Evolutionary conservation across 2,329 filamentous ascomycete species (phyloP), one percentile per base, ranked within the genome.

Genomic region (Daldinia sp.): DNA sequence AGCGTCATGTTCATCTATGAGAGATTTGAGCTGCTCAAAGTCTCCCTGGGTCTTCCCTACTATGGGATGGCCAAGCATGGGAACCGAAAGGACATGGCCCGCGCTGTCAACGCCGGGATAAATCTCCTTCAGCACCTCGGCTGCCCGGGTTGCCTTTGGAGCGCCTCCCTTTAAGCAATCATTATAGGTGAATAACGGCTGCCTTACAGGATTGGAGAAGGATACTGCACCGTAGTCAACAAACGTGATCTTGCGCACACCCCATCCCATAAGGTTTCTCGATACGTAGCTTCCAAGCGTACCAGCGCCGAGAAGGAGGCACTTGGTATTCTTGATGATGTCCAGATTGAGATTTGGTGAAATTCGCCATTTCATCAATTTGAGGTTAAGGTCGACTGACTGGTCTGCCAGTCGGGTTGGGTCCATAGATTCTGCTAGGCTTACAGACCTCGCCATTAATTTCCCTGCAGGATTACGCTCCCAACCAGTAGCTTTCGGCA

Each of bases 341-440:
- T 98, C 94, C 9, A 99, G 87, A 77, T 98, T 88, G 44, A 99
- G 87, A 57, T 90, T 90, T 0, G 96, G 96, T 6, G 94, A 93
- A 75, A 99, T 93, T 42, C 96, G 90, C 96, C 96, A 99, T 82
- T 98, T 99, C 90, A 99, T 99, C 65, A 99, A 86, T 81, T 98
- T 98, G 67, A 98, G 85, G 76, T 99, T 99, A 65, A 99, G 86
- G 76, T 99, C 96, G 9, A 98, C 95, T 0, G 94, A 94, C 78
- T 97, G 94, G 77, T 98, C 94, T 23, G 96, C 96, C 18, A 98
- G 84, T 76, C 90, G 90, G 37, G 87, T 84, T 6, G 96, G 95
- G 77, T 99, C 94, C 92, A 99, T 95, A 74, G 97, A 97, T 74
- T 96, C 93, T 20, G 92, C 92, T 7, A 99, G 85, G 75, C 97